A percentile compares a stretch with the other conserved stretches of the same genome.
phyloP scores from a whole-genome alignment of 2,329 filamentous ascomycete genomes.

The Alternaria arbusti region DNA sequence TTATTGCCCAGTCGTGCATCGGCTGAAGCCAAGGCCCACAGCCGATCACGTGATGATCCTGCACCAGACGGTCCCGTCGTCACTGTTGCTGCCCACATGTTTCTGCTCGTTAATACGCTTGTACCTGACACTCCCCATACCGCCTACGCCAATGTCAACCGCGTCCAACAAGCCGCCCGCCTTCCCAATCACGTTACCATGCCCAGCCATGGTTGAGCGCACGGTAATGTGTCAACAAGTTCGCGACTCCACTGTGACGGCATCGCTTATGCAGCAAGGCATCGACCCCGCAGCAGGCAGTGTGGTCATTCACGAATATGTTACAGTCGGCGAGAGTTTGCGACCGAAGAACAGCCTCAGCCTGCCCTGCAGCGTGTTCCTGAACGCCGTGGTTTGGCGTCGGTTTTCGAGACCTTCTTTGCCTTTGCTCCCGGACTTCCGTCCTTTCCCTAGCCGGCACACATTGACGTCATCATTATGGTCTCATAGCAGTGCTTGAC shows the following conservation, averaged over 20 bases:
- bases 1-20: not conserved
- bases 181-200: not conserved
- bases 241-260: constrained; percentile 12
- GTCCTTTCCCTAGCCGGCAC: not conserved
- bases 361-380: constrained; percentile 10
- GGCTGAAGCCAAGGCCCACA: not conserved
- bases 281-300: constrained; percentile 7
- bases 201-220: not conserved
- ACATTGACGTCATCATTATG: constrained; percentile 11
- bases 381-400: constrained; percentile 6
- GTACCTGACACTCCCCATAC: not conserved
- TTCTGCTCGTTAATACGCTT: not conserved
- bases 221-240: constrained; percentile 6
- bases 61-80: not conserved
- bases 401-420: not conserved
- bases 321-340: not conserved
- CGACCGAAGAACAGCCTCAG: not conserved
- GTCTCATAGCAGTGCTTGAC: not conserved
- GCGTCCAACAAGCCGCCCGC: not conserved
- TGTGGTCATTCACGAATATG: not conserved
- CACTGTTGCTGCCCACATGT: not conserved
- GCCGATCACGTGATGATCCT: not conserved
- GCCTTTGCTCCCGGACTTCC: not conserved
- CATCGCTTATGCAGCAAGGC: constrained; percentile 2
- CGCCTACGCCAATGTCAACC: not conserved